Conservation (phyloP, 176 grass and related monocot species). For the Carex kokanica region DNA sequence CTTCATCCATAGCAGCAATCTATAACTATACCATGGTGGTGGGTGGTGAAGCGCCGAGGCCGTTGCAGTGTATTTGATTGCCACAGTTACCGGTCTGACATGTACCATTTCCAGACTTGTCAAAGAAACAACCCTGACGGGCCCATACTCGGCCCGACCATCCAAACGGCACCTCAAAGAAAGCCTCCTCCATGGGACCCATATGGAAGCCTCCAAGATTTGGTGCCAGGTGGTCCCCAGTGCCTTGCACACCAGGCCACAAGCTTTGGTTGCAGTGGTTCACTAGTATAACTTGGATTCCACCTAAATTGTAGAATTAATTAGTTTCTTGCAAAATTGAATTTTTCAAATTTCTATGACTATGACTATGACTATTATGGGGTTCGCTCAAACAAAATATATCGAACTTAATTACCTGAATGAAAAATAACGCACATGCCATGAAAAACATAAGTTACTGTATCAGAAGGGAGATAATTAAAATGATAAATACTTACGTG, state of each 20-base stretch:
- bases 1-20: background rate
- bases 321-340: background rate
- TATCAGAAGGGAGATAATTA: background rate
- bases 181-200: slow-evolving; percentile 39
- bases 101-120: slow-evolving; percentile 31
- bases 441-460: background rate
- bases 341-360: background rate
- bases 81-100: slow-evolving; percentile 34
- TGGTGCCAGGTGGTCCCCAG: slow-evolving; percentile 44
- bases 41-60: slow-evolving; percentile 23
- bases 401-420: background rate
- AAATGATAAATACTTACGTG: background rate
- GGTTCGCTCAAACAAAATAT: background rate
- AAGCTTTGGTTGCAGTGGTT: slow-evolving; percentile 76
- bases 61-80: slow-evolving; percentile 20
- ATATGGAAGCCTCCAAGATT: slow-evolving; percentile 73
- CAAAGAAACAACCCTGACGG: slow-evolving; percentile 66
- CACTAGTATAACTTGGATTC: slow-evolving; percentile 67
- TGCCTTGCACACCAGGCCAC: slow-evolving; percentile 70
- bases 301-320: slow-evolving; percentile 2
- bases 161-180: slow-evolving; percentile 51
- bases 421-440: background rate
- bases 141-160: slow-evolving; percentile 84
- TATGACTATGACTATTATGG: background rate
- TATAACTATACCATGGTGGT: slow-evolving; percentile 32